Conservation (phyloP, 2,329 filamentous ascomycete species). For the Fusarium sterilihyphosum region DNA sequence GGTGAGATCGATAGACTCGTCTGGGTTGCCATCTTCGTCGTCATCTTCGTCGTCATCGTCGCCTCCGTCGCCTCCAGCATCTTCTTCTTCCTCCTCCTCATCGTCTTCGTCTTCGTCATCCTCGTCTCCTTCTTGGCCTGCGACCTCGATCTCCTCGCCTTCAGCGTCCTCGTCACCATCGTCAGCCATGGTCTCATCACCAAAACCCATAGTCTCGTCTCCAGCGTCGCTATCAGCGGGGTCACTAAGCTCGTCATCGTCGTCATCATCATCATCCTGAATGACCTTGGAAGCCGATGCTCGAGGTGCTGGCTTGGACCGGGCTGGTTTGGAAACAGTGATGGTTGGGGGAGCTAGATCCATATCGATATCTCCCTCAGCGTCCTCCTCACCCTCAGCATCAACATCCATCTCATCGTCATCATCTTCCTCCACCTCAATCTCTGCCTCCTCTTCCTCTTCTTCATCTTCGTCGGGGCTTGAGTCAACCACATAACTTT, state of each 20-base stretch:
- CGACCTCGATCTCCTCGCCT: constrained; percentile 56
- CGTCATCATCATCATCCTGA: constrained; percentile 58
- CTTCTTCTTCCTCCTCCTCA: constrained; percentile 47
- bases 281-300: constrained; percentile 47
- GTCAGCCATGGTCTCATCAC: constrained; percentile 58
- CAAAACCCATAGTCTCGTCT: constrained; percentile 51
- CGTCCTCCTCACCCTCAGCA: constrained; percentile 57
- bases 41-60: constrained; percentile 55
- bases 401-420: constrained; percentile 55
- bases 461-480: constrained; percentile 60
- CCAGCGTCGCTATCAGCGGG: constrained; percentile 60
- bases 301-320: constrained; percentile 49
- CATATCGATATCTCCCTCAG: constrained; percentile 59
- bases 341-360: constrained; percentile 54
- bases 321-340: constrained; percentile 59
- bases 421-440: constrained; percentile 55
- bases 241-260: constrained; percentile 66
- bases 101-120: constrained; percentile 56
- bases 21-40: constrained; percentile 58
- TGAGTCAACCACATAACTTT: constrained; percentile 69
- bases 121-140: constrained; percentile 54
- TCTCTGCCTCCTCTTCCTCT: constrained; percentile 50
- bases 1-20: constrained; percentile 62
- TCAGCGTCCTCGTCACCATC: constrained; percentile 60
- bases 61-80: constrained; percentile 50